Base-by-base conservation (phyloP, 2,329 filamentous ascomycete genomes). In the Trichoderma endophyticum region DNA sequence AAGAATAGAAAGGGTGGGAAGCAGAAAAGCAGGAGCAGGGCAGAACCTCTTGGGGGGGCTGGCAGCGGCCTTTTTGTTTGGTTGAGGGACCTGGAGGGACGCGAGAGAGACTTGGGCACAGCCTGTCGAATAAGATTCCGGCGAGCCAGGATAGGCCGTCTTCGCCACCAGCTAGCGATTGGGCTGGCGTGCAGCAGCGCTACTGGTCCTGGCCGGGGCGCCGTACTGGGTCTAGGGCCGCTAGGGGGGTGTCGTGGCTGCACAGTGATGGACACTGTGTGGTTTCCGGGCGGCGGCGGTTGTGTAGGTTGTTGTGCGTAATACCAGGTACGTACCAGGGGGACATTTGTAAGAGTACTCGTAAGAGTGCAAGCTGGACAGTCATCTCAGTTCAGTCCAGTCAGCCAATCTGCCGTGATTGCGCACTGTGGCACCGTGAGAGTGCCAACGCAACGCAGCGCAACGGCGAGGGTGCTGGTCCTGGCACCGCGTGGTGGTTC, bases 81-180 rank as follows among this genome's bases (percentile, higher is more conserved):
- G 66, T 70, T 70, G 66, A 51, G 66, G 57, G 57, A 36, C 54
- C 39, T 61, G 43, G 28, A 57, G 66, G 57, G 57, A 34, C 39
- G 28, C 57, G 79, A 78, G 79, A 77, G 78, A 75, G 76, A 74
- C 56, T 64, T 66, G 59, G 71, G 67, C 73, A 54, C 65, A 75
- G 70, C 73, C 75, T 61, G 77, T 76, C 80, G 77, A 81, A 81
- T 81, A 74, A 78, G 56, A 74, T 72, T 56, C 43, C 39, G 73
- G 59, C 73, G 73, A 72, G 75, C 72, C 73, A 70, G 73, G 75
- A 71, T 76, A 74, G 77, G 75, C 74, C 62, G 34, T 66, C 74
- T 75, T 81, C 75, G 79, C 79, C 80, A 81, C 80, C 76, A 68
- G 67, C 63, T 62, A 73, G 71, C 79, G 77, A 81, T 80, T 81